phyloP scores from a whole-genome alignment of 1,284 basidiomycete genomes.

The Bothia castanella region DNA sequence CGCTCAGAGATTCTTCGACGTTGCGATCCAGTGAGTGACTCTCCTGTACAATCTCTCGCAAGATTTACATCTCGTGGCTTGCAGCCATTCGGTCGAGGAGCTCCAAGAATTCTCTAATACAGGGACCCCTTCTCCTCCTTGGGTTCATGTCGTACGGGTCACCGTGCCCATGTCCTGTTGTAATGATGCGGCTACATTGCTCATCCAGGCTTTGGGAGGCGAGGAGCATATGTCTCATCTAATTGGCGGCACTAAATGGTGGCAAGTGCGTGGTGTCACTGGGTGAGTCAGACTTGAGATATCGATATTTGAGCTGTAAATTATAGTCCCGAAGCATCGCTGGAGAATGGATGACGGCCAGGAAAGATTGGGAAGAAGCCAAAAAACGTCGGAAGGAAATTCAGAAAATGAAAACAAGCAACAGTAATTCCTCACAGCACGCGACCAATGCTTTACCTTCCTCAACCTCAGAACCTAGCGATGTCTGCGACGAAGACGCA shows the following conservation, averaged over 20 bases:
- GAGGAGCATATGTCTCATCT: conserved; percentile 68
- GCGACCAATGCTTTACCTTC: conserved; percentile 12
- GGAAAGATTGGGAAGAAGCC: conserved; percentile 66
- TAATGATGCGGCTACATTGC: conserved; percentile 70
- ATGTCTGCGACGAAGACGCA: conserved; percentile 64
- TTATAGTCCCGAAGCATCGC: conserved; percentile 53
- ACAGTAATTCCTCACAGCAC: conserved; percentile 19
- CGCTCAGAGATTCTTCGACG: conserved; percentile 56
- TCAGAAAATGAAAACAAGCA: conserved; percentile 31
- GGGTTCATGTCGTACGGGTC: conserved; percentile 77
- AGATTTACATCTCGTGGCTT: not conserved
- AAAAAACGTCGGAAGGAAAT: conserved; percentile 52
- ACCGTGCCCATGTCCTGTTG: conserved; percentile 74
- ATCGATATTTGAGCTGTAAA: not conserved
- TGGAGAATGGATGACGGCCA: conserved; percentile 86
- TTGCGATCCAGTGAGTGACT: conserved; percentile 46
- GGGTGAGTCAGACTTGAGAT: conserved; percentile 44
- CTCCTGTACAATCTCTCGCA: not conserved
- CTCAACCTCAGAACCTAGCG: conserved; percentile 29
- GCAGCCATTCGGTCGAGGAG: conserved; percentile 78
- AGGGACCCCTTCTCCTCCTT: conserved; percentile 83
- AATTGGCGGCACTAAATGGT: conserved; percentile 93
- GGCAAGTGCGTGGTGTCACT: conserved; percentile 83
- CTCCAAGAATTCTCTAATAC: conserved; percentile 84
- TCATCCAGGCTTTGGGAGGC: conserved; percentile 84